These are phyloP conservation scores for Arxiozyma heterogenica DNA, from an alignment of 1,139 yeast species.

Conservation along the genomic window DNA sequence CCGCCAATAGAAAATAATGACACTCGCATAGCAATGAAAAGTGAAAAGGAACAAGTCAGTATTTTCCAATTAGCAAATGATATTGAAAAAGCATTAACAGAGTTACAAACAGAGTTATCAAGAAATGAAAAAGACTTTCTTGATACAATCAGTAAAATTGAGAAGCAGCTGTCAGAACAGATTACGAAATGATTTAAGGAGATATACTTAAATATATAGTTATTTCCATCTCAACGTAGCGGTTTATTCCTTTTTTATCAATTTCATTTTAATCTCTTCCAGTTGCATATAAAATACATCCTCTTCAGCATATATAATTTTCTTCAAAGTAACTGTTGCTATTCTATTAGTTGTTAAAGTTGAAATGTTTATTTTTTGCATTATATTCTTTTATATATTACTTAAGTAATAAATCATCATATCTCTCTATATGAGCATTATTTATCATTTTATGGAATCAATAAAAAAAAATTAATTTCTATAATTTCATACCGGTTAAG, in stretches of 20 bases:
- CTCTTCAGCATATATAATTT: too few relatives aligned
- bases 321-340: not conserved
- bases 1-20: not conserved
- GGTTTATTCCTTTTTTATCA: not conserved
- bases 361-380: not conserved
- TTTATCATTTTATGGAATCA: not conserved
- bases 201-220: not conserved
- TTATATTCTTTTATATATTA: too few relatives aligned
- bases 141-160: conserved; percentile 14
- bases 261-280: not conserved
- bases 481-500: not conserved
- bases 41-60: conserved; percentile 25
- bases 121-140: conserved; percentile 22
- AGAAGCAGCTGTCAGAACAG: conserved; percentile 12
- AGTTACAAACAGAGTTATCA: conserved; percentile 29
- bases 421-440: not conserved
- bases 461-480: not conserved
- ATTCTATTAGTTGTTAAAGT: not conserved
- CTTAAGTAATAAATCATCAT: not conserved
- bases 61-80: conserved; percentile 46
- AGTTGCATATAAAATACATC: not conserved
- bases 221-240: not conserved
- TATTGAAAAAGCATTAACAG: conserved; percentile 37
- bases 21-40: not conserved
- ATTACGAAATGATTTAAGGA: not conserved